Evolutionary conservation across 441 rosid species (phyloP).

Genomic region (Euphorbia corollata): DNA sequence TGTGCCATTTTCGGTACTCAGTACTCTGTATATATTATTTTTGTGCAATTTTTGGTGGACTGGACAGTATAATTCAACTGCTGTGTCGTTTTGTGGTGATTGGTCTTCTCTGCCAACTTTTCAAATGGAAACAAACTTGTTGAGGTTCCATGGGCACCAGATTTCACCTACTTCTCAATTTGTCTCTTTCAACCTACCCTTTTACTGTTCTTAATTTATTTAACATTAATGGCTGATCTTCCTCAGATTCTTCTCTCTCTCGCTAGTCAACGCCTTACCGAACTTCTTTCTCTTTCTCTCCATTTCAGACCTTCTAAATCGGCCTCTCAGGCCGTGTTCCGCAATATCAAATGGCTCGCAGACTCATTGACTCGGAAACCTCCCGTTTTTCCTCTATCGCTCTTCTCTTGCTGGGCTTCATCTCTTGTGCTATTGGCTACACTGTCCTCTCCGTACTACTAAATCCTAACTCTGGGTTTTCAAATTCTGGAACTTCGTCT

Average conservation of each 20-base stretch:
- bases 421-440: conserved; percentile 61
- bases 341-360: conserved; percentile 47
- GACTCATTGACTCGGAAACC: conserved; percentile 46
- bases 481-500: conserved; percentile 18
- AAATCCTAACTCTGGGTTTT: conserved; percentile 25
- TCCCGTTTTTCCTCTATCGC: conserved; percentile 47
- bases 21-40: too few species aligned
- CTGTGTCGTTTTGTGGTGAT: neutral
- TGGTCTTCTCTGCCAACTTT: conserved; percentile 5
- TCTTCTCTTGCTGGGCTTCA: conserved; percentile 44
- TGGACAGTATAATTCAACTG: too few species aligned
- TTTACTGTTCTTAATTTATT: neutral
- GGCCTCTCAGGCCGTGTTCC: conserved; percentile 19
- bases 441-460: conserved; percentile 41
- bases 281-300: conserved; percentile 2
- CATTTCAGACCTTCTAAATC: conserved; percentile 3
- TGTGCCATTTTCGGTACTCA: too few species aligned
- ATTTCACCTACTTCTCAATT: neutral
- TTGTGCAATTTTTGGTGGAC: too few species aligned
- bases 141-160: neutral
- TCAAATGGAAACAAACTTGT: neutral
- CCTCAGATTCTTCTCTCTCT: conserved; percentile 24
- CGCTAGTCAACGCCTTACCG: conserved; percentile 31
- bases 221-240: conserved; percentile 21
- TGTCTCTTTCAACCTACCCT: neutral